phyloP scores from a whole-genome alignment of 2,329 filamentous ascomycete genomes.

The Pseudogymnoascus sp. region DNA sequence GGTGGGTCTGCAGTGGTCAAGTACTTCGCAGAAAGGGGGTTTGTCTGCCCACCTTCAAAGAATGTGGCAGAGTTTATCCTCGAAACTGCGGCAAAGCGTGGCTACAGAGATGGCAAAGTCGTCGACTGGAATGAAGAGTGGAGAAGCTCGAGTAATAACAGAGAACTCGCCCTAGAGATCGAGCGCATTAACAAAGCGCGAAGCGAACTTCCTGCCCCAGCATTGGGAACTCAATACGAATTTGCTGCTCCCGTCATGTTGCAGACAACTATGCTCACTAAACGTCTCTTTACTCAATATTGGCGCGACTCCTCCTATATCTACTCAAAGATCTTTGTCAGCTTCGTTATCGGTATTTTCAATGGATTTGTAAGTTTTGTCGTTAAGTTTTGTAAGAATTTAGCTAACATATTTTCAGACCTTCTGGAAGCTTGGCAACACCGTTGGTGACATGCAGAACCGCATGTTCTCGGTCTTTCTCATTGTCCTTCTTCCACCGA shows the following conservation, averaged over 20 bases:
- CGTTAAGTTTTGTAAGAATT: constrained; percentile 21
- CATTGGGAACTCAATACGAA: constrained; percentile 48
- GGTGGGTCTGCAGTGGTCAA: constrained; percentile 47
- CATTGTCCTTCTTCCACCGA: constrained; percentile 53
- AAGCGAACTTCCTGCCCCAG: constrained; percentile 34
- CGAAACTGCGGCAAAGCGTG: constrained; percentile 24
- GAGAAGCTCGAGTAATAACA: constrained; percentile 54
- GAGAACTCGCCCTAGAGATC: constrained; percentile 50
- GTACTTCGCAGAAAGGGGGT: constrained; percentile 55
- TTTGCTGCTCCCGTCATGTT: constrained; percentile 60
- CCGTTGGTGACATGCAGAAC: constrained; percentile 42
- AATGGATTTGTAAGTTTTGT: constrained; percentile 39
- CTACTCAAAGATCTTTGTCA: constrained; percentile 41
- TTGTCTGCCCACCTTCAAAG: constrained; percentile 40
- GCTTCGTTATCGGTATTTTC: constrained; percentile 47
- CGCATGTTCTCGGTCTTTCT: constrained; percentile 53
- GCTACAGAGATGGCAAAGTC: constrained; percentile 30
- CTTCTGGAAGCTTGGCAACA: constrained; percentile 50
- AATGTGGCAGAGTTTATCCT: constrained; percentile 42
- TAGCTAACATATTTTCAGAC: constrained; percentile 30
- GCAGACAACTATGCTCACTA: constrained; percentile 56
- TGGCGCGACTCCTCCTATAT: constrained; percentile 52
- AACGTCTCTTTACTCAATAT: constrained; percentile 52
- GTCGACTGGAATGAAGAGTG: constrained; percentile 65
- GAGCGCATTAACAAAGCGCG: constrained; percentile 51